phyloP scores from a whole-genome alignment of 2,329 filamentous ascomycete species.

The Phialophora macrospora region DNA sequence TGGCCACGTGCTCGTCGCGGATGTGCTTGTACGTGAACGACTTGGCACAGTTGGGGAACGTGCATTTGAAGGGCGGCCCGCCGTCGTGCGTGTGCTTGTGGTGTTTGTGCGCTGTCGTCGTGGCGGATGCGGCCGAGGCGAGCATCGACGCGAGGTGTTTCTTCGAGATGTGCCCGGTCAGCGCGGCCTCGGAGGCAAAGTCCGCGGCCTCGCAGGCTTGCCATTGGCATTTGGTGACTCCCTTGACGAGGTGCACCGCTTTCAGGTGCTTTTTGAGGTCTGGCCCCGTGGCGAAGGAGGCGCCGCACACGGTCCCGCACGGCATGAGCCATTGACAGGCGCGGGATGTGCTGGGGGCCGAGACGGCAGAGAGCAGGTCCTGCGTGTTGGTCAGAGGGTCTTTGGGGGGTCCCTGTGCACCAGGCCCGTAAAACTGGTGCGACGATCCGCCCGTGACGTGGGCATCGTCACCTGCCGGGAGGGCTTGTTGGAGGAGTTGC shows the following conservation, averaged over 20 bases:
- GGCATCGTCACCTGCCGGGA: background rate
- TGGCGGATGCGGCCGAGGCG: constrained; percentile 16
- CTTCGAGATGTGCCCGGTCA: constrained; percentile 40
- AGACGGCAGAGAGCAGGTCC: constrained; percentile 24
- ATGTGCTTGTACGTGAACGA: constrained; percentile 41
- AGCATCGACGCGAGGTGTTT: constrained; percentile 38
- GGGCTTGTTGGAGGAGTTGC: background rate
- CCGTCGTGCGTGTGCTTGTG: constrained; percentile 17
- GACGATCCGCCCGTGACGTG: background rate
- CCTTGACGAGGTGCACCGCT: constrained; percentile 36
- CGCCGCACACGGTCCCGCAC: constrained; percentile 38
- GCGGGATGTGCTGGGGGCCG: constrained; percentile 25
- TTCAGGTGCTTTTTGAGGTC: constrained; percentile 41
- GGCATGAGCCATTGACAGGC: constrained; percentile 40
- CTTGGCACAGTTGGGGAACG: constrained; percentile 37
- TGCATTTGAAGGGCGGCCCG: constrained; percentile 39
- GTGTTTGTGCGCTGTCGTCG: constrained; percentile 11
- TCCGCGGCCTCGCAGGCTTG: constrained; percentile 34
- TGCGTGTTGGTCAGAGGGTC: constrained; percentile 23
- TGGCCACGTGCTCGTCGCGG: constrained; percentile 37
- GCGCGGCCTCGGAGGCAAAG: constrained; percentile 39
- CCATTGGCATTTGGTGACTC: constrained; percentile 37
- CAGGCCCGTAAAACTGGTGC: background rate
- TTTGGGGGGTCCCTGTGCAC: background rate
- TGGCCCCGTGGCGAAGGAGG: constrained; percentile 35